These are phyloP conservation scores for Lipomyces anomalus DNA, from an alignment of 805 yeast genomes.

Conservation along the genomic window DNA sequence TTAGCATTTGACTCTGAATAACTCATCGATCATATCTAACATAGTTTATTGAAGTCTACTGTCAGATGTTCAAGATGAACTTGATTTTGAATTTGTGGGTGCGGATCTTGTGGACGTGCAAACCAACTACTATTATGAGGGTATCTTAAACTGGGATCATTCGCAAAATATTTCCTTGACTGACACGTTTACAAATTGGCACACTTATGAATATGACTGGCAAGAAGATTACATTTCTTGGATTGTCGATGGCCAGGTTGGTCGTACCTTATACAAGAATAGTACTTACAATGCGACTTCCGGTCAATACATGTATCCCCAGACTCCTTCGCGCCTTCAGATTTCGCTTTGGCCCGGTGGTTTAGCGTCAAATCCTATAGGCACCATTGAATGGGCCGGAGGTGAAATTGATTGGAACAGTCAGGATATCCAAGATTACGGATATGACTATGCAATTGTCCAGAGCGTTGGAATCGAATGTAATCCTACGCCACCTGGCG, in stretches of 20 bases:
- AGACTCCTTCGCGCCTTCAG: constrained; percentile 76
- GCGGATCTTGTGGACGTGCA: constrained; percentile 60
- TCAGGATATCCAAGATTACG: constrained; percentile 61
- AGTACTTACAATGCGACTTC: constrained; percentile 59
- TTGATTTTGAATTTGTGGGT: constrained; percentile 85
- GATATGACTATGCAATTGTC: constrained; percentile 72
- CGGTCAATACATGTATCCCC: constrained; percentile 80
- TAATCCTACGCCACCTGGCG: constrained; percentile 63
- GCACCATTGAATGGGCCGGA: constrained; percentile 73
- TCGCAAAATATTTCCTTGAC: constrained; percentile 40
- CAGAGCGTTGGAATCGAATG: constrained; percentile 57
- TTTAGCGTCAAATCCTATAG: constrained; percentile 45
- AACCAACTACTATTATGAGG: constrained; percentile 76
- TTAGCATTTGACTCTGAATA: neutral
- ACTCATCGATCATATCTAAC: neutral
- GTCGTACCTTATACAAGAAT: constrained; percentile 56
- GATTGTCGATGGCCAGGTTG: constrained; percentile 65
- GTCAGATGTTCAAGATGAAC: constrained; percentile 84
- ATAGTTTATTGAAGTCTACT: constrained; percentile 38
- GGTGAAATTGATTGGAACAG: constrained; percentile 82
- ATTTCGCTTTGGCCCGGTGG: constrained; percentile 51
- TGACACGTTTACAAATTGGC: constrained; percentile 60
- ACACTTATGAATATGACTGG: constrained; percentile 86
- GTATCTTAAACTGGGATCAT: constrained; percentile 62
- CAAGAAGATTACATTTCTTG: constrained; percentile 58